Evolutionary conservation across 768 basidiomycete genomes (phyloP).

Genomic region (Panaeolus cyanescens): DNA sequence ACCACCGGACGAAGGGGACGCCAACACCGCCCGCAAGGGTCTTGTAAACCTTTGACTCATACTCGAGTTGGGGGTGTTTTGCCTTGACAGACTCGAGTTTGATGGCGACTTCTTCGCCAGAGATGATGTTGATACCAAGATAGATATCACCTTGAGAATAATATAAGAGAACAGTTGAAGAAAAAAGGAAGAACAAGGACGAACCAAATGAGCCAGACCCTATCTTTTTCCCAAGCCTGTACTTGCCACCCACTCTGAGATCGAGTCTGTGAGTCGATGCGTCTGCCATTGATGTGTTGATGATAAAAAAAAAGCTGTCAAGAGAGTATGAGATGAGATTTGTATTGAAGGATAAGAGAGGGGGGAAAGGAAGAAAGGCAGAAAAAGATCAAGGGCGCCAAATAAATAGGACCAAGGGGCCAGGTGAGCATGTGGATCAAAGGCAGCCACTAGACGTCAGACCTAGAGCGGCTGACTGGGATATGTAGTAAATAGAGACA

Average conservation of each 20-base stretch:
- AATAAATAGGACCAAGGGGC: not conserved
- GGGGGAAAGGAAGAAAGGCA: conserved; percentile 17
- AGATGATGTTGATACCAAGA: conserved; percentile 99
- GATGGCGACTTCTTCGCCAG: conserved; percentile 99
- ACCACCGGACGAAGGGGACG: conserved; percentile 97
- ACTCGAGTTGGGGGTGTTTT: conserved; percentile 99
- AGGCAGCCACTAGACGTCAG: conserved; percentile 38
- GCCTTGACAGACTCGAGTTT: conserved; percentile 99
- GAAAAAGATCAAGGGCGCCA: conserved; percentile 15
- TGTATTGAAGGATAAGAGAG: conserved; percentile 22
- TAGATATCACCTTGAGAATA: conserved; percentile 86
- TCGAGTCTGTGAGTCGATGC: conserved; percentile 72
- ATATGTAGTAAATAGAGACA: not conserved
- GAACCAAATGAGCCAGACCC: conserved; percentile 97
- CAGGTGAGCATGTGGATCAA: conserved; percentile 39
- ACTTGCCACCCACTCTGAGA: conserved; percentile 91
- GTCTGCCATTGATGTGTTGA: conserved; percentile 66
- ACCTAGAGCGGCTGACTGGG: conserved; percentile 8
- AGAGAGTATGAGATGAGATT: conserved; percentile 13
- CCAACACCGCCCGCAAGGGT: conserved; percentile 99
- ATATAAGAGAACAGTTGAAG: conserved; percentile 10
- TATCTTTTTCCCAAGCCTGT: conserved; percentile 99
- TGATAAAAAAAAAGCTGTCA: not conserved
- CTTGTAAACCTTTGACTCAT: conserved; percentile 95
- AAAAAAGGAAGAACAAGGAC: conserved; percentile 28